Conservation (phyloP, 345 rosid species). For the Linum tenue region DNA sequence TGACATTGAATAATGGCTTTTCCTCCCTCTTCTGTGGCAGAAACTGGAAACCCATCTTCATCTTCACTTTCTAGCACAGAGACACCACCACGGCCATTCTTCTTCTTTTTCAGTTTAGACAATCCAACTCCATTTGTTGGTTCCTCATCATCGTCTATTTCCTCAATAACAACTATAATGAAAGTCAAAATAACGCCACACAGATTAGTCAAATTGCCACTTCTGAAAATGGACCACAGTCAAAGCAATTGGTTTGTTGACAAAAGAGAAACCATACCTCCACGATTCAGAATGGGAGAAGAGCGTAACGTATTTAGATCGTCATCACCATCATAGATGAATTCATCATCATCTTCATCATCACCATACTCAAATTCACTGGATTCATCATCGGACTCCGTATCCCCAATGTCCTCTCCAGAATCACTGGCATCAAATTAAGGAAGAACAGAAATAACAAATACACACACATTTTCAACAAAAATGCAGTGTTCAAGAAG, state of each 20-base stretch:
- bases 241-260: too few species aligned
- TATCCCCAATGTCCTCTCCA: constrained; percentile 50
- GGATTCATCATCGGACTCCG: constrained; percentile 52
- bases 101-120: constrained; percentile 37
- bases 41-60: constrained; percentile 88
- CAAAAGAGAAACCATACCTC: constrained; percentile 38
- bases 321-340: constrained; percentile 29
- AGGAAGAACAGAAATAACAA: background rate
- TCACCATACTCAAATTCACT: constrained; percentile 60
- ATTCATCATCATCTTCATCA: constrained; percentile 34
- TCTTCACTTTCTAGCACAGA: constrained; percentile 70
- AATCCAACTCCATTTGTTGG: constrained; percentile 29
- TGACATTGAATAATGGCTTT: background rate
- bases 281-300: constrained; percentile 45
- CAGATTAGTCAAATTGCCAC: too few species aligned
- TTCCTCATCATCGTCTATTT: constrained; percentile 68
- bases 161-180: constrained; percentile 70
- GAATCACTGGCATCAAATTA: constrained; percentile 39
- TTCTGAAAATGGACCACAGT: too few species aligned
- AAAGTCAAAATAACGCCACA: too few species aligned
- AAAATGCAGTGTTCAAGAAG: too few species aligned
- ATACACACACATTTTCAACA: background rate
- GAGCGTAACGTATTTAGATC: constrained; percentile 23
- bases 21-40: constrained; percentile 24
- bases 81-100: constrained; percentile 17